Evolutionary conservation across 768 basidiomycete species (phyloP), one percentile per base, ranked within the genome.

Genomic region (Cystofilobasidium bisporidii): DNA sequence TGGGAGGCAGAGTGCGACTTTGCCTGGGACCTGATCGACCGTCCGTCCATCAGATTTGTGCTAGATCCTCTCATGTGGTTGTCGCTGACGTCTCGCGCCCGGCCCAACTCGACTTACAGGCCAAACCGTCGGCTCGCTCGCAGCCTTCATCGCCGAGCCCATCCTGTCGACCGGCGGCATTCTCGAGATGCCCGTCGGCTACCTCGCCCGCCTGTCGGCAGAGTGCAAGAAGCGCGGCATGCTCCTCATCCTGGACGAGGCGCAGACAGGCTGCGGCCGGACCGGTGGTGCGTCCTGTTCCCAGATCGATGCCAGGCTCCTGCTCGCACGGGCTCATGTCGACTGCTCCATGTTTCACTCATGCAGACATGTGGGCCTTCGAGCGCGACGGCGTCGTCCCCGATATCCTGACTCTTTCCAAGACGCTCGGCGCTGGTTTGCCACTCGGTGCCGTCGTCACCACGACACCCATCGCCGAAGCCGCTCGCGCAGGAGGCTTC

Each of bases 161-260:
- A 73, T 74, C 64, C 59, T 74, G n/a, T 65, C 61, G 43, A 62
- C 74, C 18, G 74, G 74, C 11, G 74, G 74, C 26, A 66, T 74
- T 20, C 65, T 74, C 20, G 71, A 69, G 28, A 69, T 74, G 11
- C 74, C 74, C 0, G 47, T 62, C 20, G 74, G 74, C 8, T 74
- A 74, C 61, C 64, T 74, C 24, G 64, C 59, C 38, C 72, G 69
- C 15, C 38, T 74, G 59, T 71, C 72, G 32, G 48, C 47, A 22
- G 70, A 74, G 33, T 74, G 74, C 64, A 67, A 70, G 64, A 67
- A 64, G 30, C n/a, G 74, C 38, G 72, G 71, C 2, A 73, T 74
- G 72, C 71, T 73, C 24, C 58, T 74, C 18, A 73, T 74, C 43
- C 58, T 74, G 17, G 74, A 74, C 47, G 74, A 74, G 53, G 74